phyloP scores from a whole-genome alignment of 2,329 filamentous ascomycete species.

The Penicillium crustosum region DNA sequence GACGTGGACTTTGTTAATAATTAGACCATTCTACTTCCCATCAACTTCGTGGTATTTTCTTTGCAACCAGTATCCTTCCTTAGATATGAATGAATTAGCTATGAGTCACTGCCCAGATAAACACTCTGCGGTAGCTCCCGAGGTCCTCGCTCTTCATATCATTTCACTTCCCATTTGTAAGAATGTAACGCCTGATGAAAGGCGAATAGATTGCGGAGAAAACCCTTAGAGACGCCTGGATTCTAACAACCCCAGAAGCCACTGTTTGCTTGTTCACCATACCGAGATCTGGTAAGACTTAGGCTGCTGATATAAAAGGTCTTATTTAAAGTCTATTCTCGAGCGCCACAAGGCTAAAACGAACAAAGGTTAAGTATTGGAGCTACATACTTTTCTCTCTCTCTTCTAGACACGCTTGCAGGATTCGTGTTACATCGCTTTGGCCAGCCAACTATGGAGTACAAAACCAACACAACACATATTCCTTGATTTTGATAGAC shows the following conservation, averaged over 20 bases:
- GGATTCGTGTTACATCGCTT: neutral
- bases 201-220: neutral
- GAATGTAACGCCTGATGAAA: neutral
- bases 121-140: neutral
- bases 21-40: neutral
- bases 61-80: neutral
- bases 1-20: neutral
- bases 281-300: conserved; percentile 1
- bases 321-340: neutral
- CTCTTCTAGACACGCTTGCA: neutral
- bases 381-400: neutral
- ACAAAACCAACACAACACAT: neutral
- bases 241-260: neutral
- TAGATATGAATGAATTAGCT: neutral
- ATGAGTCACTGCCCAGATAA: neutral
- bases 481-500: neutral
- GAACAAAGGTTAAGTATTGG: neutral
- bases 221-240: neutral
- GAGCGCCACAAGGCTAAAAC: neutral
- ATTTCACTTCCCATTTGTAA: neutral
- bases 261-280: neutral
- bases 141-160: neutral
- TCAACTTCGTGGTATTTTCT: neutral
- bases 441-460: neutral
- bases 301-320: neutral